A percentile compares a stretch with the other conserved stretches of the same genome.
Evolutionary conservation across 192 early-diverging fungal species (phyloP).

Genomic region (Backusella luteola): DNA sequence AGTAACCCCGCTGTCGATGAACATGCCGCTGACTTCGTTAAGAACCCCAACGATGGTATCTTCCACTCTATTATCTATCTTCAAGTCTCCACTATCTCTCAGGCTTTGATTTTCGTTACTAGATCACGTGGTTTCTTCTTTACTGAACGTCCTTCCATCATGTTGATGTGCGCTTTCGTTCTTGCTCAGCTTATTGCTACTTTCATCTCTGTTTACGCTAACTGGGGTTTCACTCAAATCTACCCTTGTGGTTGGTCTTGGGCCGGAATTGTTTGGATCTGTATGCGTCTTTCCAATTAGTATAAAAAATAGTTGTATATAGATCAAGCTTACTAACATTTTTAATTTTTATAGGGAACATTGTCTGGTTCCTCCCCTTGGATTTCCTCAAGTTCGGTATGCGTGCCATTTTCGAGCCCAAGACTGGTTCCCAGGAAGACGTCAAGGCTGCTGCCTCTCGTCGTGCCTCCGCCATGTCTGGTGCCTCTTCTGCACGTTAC

Average conservation of each 20-base stretch:
- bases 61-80: slow-evolving; percentile 79
- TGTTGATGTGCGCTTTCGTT: slow-evolving; percentile 65
- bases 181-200: slow-evolving; percentile 71
- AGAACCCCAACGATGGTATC: slow-evolving; percentile 58
- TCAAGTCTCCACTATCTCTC: slow-evolving; percentile 77
- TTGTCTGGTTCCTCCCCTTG: slow-evolving; percentile 74
- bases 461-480: slow-evolving; percentile 31
- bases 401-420: slow-evolving; percentile 59
- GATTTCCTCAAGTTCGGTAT: slow-evolving; percentile 80
- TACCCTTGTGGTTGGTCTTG: slow-evolving; percentile 72
- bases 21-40: slow-evolving; percentile 12
- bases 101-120: slow-evolving; percentile 78
- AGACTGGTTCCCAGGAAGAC: slow-evolving; percentile 25
- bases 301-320: no score
- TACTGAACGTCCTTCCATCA: slow-evolving; percentile 67
- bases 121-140: slow-evolving; percentile 76
- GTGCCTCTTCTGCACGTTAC: slow-evolving; percentile 33
- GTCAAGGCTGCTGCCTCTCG: slow-evolving; percentile 23
- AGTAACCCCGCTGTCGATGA: slow-evolving; percentile 2
- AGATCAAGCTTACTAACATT: no score
- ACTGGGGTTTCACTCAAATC: slow-evolving; percentile 78
- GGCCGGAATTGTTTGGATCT: slow-evolving; percentile 76
- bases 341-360: slow-evolving; percentile 37
- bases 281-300: slow-evolving; percentile 14
- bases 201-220: slow-evolving; percentile 82